Evolutionary conservation across 2,329 filamentous ascomycete genomes (phyloP).

Genomic region (Stagonosporopsis tanaceti): DNA sequence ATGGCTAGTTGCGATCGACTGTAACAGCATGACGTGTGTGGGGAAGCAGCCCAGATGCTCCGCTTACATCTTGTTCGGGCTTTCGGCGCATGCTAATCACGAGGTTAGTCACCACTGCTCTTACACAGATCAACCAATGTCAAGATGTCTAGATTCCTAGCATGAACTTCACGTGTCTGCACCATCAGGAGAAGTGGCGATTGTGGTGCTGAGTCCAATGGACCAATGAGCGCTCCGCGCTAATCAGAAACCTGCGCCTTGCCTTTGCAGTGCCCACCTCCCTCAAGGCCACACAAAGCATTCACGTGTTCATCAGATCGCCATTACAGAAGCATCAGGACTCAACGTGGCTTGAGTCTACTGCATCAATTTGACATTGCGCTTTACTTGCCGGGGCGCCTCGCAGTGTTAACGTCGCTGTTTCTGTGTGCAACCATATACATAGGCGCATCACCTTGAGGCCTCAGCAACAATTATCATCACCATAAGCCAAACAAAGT

Average conservation of each 20-base stretch:
- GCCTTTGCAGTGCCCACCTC: not conserved
- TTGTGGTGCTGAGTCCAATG: not conserved
- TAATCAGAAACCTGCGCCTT: constrained; percentile 1
- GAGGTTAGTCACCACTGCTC: constrained; percentile 3
- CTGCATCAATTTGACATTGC: not conserved
- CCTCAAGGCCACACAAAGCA: not conserved
- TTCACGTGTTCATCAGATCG: constrained; percentile 1
- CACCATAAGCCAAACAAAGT: not conserved
- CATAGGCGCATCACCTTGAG: not conserved
- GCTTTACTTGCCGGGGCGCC: too few relatives aligned
- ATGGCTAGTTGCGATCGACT: constrained; percentile 1
- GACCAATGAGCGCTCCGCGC: constrained; percentile 12
- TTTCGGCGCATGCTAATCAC: constrained; percentile 7
- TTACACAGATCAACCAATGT: not conserved
- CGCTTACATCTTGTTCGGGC: constrained; percentile 6
- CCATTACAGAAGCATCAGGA: not conserved
- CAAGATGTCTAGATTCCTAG: not conserved
- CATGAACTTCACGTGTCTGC: not conserved
- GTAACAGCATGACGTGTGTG: constrained; percentile 12
- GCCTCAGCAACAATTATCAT: not conserved
- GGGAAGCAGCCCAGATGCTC: constrained; percentile 1
- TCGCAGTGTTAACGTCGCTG: not conserved
- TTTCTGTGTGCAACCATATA: not conserved
- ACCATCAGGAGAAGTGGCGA: too few relatives aligned
- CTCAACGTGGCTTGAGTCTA: not conserved